phyloP scores from a whole-genome alignment of 148 eudicot species.

The Simmondsia chinensis region DNA sequence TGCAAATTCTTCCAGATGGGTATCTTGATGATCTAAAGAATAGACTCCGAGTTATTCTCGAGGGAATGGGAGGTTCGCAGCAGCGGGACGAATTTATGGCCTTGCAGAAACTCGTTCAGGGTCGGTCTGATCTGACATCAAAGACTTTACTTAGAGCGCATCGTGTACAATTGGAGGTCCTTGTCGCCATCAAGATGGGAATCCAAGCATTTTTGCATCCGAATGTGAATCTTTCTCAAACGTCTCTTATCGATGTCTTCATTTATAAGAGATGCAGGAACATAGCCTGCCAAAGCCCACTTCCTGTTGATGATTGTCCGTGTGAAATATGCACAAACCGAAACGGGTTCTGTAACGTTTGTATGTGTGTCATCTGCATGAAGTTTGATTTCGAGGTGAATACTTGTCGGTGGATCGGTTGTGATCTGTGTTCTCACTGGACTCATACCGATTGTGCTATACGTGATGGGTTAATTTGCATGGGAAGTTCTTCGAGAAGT shows the following conservation, averaged over 20 bases:
- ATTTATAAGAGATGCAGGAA: conserved; percentile 53
- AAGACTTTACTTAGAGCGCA: conserved; percentile 35
- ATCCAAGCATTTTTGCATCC: conserved; percentile 58
- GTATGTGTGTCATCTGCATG: conserved; percentile 57
- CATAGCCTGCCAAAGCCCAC: conserved; percentile 47
- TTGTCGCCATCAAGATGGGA: conserved; percentile 52
- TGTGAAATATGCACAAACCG: conserved; percentile 40
- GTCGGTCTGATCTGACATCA: conserved; percentile 38
- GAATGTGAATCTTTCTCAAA: conserved; percentile 40
- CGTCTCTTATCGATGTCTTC: conserved; percentile 45
- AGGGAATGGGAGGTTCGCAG: conserved; percentile 45
- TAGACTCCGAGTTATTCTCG: conserved; percentile 34
- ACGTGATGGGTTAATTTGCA: conserved; percentile 37
- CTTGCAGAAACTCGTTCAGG: conserved; percentile 45
- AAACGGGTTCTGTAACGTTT: conserved; percentile 58
- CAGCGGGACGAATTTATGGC: conserved; percentile 40
- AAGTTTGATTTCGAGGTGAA: conserved; percentile 64
- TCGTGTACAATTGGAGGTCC: conserved; percentile 46
- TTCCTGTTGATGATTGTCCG: conserved; percentile 49
- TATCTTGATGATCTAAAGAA: conserved; percentile 38
- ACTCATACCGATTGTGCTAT: conserved; percentile 64
- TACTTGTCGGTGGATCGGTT: conserved; percentile 63
- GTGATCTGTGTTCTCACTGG: conserved; percentile 67
- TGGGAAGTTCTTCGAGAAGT: conserved; percentile 38
- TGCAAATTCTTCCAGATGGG: conserved; percentile 41